A percentile compares a stretch with the other conserved stretches of the same genome.
These are phyloP conservation scores for Rhipidocladum racemiflorum DNA, from an alignment of 176 grass and related monocot genomes.

Conservation along the genomic window DNA sequence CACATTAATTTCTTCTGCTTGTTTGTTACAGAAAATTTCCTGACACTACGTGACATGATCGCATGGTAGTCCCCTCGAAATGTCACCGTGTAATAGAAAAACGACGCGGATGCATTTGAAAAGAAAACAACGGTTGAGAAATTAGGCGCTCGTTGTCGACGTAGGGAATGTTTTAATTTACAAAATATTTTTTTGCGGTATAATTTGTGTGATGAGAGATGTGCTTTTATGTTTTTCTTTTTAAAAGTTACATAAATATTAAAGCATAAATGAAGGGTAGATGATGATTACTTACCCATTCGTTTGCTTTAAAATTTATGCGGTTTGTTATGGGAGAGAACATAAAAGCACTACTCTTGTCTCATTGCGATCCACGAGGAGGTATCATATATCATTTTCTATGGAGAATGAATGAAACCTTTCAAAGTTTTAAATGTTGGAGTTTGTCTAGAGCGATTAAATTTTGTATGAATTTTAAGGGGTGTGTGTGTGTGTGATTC, in stretches of 20 bases:
- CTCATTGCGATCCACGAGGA: rapidly evolving
- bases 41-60: neutral
- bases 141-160: neutral
- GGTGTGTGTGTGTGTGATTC: neutral
- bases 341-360: too few relatives aligned
- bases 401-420: neutral
- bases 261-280: too few relatives aligned
- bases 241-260: too few relatives aligned
- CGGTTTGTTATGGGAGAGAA: too few relatives aligned
- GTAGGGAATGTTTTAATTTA: neutral
- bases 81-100: neutral
- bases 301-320: too few relatives aligned
- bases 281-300: too few relatives aligned
- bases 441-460: neutral
- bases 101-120: neutral
- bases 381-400: rapidly evolving
- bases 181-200: neutral
- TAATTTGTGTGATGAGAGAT: too few relatives aligned
- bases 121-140: neutral
- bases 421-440: neutral
- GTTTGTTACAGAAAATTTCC: constrained; percentile 1
- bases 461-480: neutral
- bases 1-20: constrained; percentile 9
- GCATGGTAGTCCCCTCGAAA: neutral
- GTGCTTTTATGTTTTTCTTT: too few relatives aligned